phyloP scores from a whole-genome alignment of 2,329 filamentous ascomycete genomes.

The Ascochyta fabae region DNA sequence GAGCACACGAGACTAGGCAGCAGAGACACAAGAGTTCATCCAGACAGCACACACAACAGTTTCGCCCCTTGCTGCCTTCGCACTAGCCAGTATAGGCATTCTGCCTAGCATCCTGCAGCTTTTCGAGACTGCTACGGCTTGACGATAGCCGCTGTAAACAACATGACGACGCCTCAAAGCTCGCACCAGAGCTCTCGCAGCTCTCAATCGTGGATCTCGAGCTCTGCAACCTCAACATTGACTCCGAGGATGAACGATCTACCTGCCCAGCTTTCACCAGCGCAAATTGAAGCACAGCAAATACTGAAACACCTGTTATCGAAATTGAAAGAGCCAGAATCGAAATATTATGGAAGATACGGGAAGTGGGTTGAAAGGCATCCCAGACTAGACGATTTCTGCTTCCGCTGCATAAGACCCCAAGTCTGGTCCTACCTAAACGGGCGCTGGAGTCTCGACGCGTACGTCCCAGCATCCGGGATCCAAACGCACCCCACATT shows the following conservation, averaged over 20 bases:
- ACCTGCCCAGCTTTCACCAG: slow-evolving; percentile 5
- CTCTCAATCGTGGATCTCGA: background rate
- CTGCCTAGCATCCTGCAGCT: slow-evolving; percentile 7
- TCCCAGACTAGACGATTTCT: slow-evolving; percentile 26
- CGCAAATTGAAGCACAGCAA: slow-evolving; percentile 33
- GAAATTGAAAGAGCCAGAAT: slow-evolving; percentile 21
- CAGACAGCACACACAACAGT: background rate
- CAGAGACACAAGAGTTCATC: background rate
- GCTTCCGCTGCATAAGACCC: slow-evolving; percentile 29
- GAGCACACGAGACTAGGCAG: background rate
- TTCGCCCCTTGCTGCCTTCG: slow-evolving; percentile 11
- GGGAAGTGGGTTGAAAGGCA: slow-evolving; percentile 28
- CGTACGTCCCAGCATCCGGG: slow-evolving; percentile 2
- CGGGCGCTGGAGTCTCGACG: slow-evolving; percentile 29
- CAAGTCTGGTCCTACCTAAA: slow-evolving; percentile 31
- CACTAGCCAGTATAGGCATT: slow-evolving; percentile 5
- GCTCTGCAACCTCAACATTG: background rate
- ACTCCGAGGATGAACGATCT: slow-evolving; percentile 21
- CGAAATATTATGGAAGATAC: slow-evolving; percentile 28
- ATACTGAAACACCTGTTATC: slow-evolving; percentile 32
- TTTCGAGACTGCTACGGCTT: background rate
- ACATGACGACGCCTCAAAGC: slow-evolving; percentile 2
- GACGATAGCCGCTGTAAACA: background rate
- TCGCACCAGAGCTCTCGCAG: background rate
- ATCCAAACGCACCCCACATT: too few species aligned